Conservation (phyloP, 768 basidiomycete genomes). For the Guyanaporus albipodus region DNA sequence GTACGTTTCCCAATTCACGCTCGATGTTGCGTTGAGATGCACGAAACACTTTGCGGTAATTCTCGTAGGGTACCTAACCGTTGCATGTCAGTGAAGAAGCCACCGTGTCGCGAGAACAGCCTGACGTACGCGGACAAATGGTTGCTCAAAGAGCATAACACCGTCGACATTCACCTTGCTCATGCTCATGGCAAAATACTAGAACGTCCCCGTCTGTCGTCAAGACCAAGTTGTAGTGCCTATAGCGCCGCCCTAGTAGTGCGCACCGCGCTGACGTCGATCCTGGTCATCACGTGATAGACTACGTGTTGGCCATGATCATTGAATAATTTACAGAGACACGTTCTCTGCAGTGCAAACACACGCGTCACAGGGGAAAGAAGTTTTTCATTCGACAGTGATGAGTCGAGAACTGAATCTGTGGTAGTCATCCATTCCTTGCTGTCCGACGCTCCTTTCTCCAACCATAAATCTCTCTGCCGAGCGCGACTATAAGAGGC, state of each 20-base stretch:
- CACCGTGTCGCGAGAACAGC: background rate
- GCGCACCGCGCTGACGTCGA: constrained; percentile 12
- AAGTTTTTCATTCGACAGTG: constrained; percentile 6
- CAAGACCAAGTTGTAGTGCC: background rate
- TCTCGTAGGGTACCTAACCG: constrained; percentile 86
- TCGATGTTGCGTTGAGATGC: constrained; percentile 79
- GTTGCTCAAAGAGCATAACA: constrained; percentile 78
- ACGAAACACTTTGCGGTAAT: constrained; percentile 84
- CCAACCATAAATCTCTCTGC: constrained; percentile 74
- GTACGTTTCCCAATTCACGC: constrained; percentile 64
- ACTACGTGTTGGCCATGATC: background rate
- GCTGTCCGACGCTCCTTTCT: constrained; percentile 23
- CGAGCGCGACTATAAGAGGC: constrained; percentile 69
- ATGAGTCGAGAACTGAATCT: constrained; percentile 3
- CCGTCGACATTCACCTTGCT: constrained; percentile 68
- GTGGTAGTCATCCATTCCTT: constrained; percentile 12
- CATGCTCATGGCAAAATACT: constrained; percentile 27
- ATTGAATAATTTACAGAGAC: constrained; percentile 2
- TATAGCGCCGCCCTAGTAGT: background rate
- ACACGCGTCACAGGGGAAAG: constrained; percentile 8
- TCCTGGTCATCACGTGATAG: constrained; percentile 25
- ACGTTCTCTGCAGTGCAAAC: constrained; percentile 13
- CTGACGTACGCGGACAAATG: constrained; percentile 62
- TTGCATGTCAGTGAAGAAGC: constrained; percentile 10
- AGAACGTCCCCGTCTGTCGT: constrained; percentile 8